These are phyloP conservation scores for Boletales sp. DNA, from an alignment of 768 basidiomycete species.

Conservation along the genomic window DNA sequence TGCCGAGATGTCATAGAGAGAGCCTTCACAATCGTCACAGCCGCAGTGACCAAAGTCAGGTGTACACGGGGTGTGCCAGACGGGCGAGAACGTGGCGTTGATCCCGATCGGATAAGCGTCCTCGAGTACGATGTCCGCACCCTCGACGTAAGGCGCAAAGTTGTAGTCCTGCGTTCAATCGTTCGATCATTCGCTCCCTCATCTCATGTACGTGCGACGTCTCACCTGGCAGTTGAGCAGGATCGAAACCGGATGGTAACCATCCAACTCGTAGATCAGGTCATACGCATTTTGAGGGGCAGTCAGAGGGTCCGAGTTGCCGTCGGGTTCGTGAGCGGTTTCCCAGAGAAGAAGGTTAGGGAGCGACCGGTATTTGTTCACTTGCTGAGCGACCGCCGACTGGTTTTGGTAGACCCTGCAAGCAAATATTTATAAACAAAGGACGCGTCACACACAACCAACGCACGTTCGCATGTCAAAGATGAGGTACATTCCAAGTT, in stretches of 20 bases:
- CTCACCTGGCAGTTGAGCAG: constrained; percentile 46
- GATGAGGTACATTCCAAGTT: constrained; percentile 54
- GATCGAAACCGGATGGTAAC: constrained; percentile 57
- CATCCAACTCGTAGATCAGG: constrained; percentile 45
- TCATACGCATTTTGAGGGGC: constrained; percentile 49
- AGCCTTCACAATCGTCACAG: constrained; percentile 63
- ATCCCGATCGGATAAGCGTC: constrained; percentile 39
- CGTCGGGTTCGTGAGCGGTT: constrained; percentile 72
- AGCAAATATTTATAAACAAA: not conserved
- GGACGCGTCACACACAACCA: not conserved
- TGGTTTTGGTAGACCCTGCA: constrained; percentile 56
- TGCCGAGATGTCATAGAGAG: constrained; percentile 58
- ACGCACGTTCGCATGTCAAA: constrained; percentile 70
- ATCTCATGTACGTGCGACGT: not conserved
- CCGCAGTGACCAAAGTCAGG: constrained; percentile 71
- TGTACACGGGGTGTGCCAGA: constrained; percentile 61
- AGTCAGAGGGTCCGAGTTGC: constrained; percentile 53
- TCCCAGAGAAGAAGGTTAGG: constrained; percentile 70
- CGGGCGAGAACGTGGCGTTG: constrained; percentile 58
- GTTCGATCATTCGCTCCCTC: not conserved
- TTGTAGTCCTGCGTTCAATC: constrained; percentile 50
- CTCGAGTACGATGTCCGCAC: constrained; percentile 68
- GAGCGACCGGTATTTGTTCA: constrained; percentile 59
- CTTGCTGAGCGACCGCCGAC: constrained; percentile 57
- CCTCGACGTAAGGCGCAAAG: constrained; percentile 56